Base-by-base conservation (phyloP, 495 filamentous ascomycete species). In the Xylaria intraflava region DNA sequence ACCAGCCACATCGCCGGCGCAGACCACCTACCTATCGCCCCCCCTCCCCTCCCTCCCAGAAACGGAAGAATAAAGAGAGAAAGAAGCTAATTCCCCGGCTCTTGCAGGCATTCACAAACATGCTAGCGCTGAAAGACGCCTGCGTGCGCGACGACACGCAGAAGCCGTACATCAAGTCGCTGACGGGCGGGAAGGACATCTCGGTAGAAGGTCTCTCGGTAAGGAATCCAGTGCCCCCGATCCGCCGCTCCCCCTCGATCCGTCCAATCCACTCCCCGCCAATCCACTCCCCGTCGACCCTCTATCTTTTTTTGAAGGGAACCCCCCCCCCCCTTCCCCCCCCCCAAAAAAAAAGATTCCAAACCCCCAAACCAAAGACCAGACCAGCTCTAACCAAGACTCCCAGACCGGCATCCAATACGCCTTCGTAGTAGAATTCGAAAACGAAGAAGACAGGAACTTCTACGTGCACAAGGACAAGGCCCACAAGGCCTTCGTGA, bases 121-220 rank as follows among this genome's bases (percentile, higher is more conserved):
- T 65, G 53, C 55, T 75, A 4, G 60, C 62, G 1, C 51, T 79
- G 23, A 70, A 72, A 30, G 55, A 69, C 12, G 65, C 67, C 9
- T 83, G 80, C 66, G 20, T 78, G 0, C 76, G 80, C 46, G 75
- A 78, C 5, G 69, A 60, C 1, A 69, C 69, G 7, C 57, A 78
- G 16, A 64, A 70, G 23, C 76, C 75, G 0, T 89, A 88, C 60
- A 81, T 90, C 57, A 71, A 72, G 41, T 71, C 78, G 0, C 59
- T 74, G 4, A 78, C 72, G 0, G 86, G 82, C 2, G 85, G 87
- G 0, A 66, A 62, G 46, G 80, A 89, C 56, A 85, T 83, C 60
- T 87, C 82, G 1, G 67, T 68, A 0, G 86, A 89, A 65, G 84
- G 80, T 5, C 65, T 76, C 11, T 78, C 85, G 66, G 86, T 88